Conservation (phyloP, 2,329 filamentous ascomycete genomes). For the Arachnopeziza araneosa region DNA sequence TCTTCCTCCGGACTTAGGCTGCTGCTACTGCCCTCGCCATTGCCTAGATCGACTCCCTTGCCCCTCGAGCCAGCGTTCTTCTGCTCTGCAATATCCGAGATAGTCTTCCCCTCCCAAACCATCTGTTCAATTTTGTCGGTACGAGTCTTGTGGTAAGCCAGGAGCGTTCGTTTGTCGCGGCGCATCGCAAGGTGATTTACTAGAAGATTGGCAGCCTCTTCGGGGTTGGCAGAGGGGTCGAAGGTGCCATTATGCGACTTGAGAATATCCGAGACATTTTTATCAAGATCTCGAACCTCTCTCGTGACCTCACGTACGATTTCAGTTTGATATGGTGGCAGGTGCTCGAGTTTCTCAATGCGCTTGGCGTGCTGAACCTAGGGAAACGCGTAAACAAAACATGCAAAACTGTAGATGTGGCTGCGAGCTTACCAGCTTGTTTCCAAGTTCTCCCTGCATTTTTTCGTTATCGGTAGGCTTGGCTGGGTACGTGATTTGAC, state of each 20-base stretch:
- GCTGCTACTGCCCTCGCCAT: slow-evolving; percentile 53
- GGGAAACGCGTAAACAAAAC: background rate
- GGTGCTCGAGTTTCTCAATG: slow-evolving; percentile 76
- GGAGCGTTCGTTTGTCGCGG: slow-evolving; percentile 88
- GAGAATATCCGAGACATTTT: slow-evolving; percentile 73
- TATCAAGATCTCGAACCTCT: slow-evolving; percentile 90
- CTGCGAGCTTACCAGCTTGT: slow-evolving; percentile 52
- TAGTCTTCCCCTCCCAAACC: slow-evolving; percentile 84
- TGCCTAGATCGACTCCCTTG: slow-evolving; percentile 28
- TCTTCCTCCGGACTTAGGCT: slow-evolving; percentile 93
- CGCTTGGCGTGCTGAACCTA: slow-evolving; percentile 95
- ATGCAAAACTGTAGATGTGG: background rate
- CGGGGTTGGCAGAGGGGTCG: slow-evolving; percentile 78
- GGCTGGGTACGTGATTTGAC: background rate
- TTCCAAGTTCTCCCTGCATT: slow-evolving; percentile 68
- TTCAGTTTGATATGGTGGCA: slow-evolving; percentile 90
- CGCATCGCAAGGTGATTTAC: slow-evolving; percentile 95
- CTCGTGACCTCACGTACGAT: slow-evolving; percentile 80
- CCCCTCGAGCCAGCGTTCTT: background rate
- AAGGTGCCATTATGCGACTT: slow-evolving; percentile 81
- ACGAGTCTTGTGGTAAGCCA: slow-evolving; percentile 88
- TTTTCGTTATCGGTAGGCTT: background rate
- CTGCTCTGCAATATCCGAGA: slow-evolving; percentile 51
- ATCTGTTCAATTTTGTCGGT: slow-evolving; percentile 90
- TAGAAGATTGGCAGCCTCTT: slow-evolving; percentile 79